Percentiles rank a stretch among this genome's conserved stretches.
These are phyloP conservation scores for Phalaenopsis aphrodite DNA, from an alignment of 106 monocot species.

Conservation along the genomic window DNA sequence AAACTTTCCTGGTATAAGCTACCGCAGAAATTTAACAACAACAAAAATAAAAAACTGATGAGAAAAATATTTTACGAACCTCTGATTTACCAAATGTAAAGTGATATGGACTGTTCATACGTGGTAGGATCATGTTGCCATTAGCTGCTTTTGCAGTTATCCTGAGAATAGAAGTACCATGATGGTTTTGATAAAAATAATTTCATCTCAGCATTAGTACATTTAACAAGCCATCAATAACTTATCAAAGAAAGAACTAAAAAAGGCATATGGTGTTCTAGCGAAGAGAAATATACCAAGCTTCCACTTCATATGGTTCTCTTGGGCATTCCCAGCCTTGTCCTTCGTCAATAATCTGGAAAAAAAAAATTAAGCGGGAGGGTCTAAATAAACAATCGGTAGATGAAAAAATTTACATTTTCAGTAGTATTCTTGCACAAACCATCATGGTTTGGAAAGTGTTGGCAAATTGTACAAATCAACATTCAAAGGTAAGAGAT, in stretches of 20 bases:
- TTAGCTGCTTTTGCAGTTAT: slow-evolving; percentile 48
- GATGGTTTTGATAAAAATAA: not conserved
- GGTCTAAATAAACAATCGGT: not conserved
- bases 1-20: not conserved
- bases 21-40: not conserved
- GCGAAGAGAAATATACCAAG: slow-evolving; percentile 37
- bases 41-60: slow-evolving; percentile 6
- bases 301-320: slow-evolving; percentile 90
- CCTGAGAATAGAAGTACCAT: slow-evolving; percentile 35
- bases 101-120: slow-evolving; percentile 41
- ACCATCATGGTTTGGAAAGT: not conserved
- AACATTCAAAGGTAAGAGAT: not conserved
- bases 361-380: slow-evolving; percentile 4
- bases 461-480: not conserved
- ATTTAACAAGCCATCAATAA: not conserved
- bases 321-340: slow-evolving; percentile 98
- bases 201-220: not conserved
- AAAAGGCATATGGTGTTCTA: not conserved
- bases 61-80: slow-evolving; percentile 36
- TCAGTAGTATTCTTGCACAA: slow-evolving; percentile 7
- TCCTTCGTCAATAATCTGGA: slow-evolving; percentile 69
- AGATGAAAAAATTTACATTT: not conserved
- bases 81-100: slow-evolving; percentile 94
- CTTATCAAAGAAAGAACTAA: not conserved
- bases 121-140: slow-evolving; percentile 50